Evolutionary conservation across 1,139 yeast genomes (phyloP).

Genomic region (Petasospora fabianii): DNA sequence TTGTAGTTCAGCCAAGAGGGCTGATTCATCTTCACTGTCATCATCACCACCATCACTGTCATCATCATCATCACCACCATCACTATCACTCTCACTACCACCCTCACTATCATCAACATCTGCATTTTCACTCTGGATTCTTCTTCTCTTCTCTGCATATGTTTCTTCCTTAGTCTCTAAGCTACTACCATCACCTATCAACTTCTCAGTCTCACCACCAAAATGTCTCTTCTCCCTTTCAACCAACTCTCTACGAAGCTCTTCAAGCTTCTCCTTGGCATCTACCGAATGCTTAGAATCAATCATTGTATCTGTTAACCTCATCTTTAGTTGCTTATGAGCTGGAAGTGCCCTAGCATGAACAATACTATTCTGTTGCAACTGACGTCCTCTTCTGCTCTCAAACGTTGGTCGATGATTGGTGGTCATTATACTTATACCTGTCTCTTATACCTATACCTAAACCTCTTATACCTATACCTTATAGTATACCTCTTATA

Average conservation of each 20-base stretch:
- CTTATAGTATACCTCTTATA: too few relatives aligned
- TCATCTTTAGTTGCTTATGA: conserved; percentile 57
- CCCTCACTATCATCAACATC: conserved; percentile 21
- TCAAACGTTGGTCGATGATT: conserved; percentile 90
- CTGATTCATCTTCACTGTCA: conserved; percentile 34
- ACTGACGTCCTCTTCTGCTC: conserved; percentile 70
- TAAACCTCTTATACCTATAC: too few relatives aligned
- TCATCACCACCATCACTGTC: conserved; percentile 13
- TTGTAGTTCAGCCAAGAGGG: conserved; percentile 49
- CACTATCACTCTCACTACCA: conserved; percentile 3
- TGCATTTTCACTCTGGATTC: conserved; percentile 15
- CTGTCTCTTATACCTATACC: too few relatives aligned
- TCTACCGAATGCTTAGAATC: conserved; percentile 9
- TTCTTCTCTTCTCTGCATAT: conserved; percentile 19
- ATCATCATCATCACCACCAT: conserved; percentile 15
- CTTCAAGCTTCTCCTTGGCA: conserved; percentile 20
- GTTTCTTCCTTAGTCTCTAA: conserved; percentile 11
- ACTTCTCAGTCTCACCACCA: background rate
- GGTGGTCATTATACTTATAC: conserved; percentile 88
- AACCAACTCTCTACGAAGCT: conserved; percentile 28
- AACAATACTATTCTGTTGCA: conserved; percentile 42
- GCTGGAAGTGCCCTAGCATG: conserved; percentile 73
- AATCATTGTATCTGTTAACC: too few relatives aligned
- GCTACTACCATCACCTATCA: too few relatives aligned
- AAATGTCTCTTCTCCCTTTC: conserved; percentile 26